Evolutionary conservation across 108 stramenopile species (phyloP), one percentile per base, ranked within the genome.

Genomic region (Nannochloropsis gaditana): DNA sequence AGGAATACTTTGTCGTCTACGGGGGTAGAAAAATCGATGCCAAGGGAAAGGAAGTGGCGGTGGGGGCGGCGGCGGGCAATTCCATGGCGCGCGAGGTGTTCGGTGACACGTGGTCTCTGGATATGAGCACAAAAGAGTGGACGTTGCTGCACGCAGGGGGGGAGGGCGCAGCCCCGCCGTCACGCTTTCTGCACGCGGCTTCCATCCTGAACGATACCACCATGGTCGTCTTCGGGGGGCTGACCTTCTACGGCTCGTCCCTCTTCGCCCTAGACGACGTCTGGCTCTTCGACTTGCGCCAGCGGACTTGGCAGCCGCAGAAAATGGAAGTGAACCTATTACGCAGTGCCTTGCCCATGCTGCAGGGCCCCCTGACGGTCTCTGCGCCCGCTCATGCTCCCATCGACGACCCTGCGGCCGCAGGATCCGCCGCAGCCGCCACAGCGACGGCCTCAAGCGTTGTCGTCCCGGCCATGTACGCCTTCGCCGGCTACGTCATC

Each of bases 101-200:
- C n/a, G 59, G 59, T 73, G 59, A 73, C n/a, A 73, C n/a, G 59
- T 73, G 59, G 59, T n/a, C 19, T 8, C n/a, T 73, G 8, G 59
- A 73, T 73, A n/a, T 73, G 59, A n/a, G n/a, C 19, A 73, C 59
- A 8, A 73, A n/a, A n/a, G 59, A n/a, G 59, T 73, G 59, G 59
- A 73, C 59, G n/a, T 5, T 73, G 8, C n/a, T 73, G 8, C n/a
- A 73, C n/a, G 5, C 59, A 4, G 59, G 59, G 8, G 59, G 59
- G 5, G 59, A 73, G 59, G 59, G n/a, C n/a, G 59, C 19, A 6
- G 59, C 19, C 19, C 59, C 59, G n/a, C 59, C 59, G 59, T 3
- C 59, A 8, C 15, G 59, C 19, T 73, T 73, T 73, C 59, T 73
- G 2, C 59, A 73, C 59, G 59, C 59, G 8, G 15, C 59, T 4